A percentile compares a stretch with the other conserved stretches of the same genome.
Conservation (phyloP, 768 basidiomycete genomes). For the Tremella fuciformis region DNA sequence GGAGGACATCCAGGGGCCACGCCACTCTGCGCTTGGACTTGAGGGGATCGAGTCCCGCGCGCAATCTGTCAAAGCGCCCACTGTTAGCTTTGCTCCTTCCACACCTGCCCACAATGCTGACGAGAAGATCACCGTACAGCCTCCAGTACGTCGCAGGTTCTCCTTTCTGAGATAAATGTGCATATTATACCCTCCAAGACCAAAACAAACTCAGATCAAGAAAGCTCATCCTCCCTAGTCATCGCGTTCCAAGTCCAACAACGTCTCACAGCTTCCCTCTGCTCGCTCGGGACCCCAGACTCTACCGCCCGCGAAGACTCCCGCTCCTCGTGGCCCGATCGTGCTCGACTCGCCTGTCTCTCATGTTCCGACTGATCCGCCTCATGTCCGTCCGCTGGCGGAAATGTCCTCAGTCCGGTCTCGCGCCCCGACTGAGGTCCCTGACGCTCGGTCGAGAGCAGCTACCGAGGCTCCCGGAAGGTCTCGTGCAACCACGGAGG, state of each 20-base stretch:
- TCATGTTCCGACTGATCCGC: too few species aligned
- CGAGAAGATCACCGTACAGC: conserved; percentile 42
- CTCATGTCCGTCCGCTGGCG: too few species aligned
- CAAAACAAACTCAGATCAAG: conserved; percentile 18
- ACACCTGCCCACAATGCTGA: neutral
- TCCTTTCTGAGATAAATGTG: conserved; percentile 6
- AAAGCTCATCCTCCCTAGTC: conserved; percentile 9
- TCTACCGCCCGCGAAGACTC: conserved; percentile 12
- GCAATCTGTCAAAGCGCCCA: conserved; percentile 29
- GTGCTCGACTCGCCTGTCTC: too few species aligned
- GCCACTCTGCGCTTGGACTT: conserved; percentile 28
- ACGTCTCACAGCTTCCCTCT: neutral
- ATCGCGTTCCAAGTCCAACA: conserved; percentile 10
- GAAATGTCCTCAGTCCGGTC: too few species aligned
- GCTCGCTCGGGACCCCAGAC: neutral
- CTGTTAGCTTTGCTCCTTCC: conserved; percentile 27
- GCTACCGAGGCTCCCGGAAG: too few species aligned
- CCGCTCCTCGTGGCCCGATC: conserved; percentile 12
- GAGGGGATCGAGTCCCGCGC: conserved; percentile 24
- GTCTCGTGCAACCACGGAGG: too few species aligned
- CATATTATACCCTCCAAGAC: conserved; percentile 2
- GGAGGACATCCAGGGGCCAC: conserved; percentile 27
- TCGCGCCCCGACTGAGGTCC: too few species aligned
- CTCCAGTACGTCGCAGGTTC: conserved; percentile 36
- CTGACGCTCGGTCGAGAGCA: too few species aligned